Conservation (phyloP, 257 asterid species). For the Fraxinus americana region DNA sequence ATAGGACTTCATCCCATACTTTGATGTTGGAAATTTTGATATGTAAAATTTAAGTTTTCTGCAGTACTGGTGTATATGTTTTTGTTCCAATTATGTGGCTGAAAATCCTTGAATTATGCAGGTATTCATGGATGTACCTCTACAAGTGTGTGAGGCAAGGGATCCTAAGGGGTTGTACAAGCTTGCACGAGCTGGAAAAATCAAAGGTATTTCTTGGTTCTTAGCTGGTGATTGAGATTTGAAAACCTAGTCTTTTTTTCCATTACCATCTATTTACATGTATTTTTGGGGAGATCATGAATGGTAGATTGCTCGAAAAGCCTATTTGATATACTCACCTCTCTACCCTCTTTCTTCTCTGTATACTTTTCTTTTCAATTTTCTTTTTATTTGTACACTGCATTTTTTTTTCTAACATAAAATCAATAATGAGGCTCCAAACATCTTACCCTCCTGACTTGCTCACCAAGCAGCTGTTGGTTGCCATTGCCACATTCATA, state of each 20-base stretch:
- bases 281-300: too few relatives aligned
- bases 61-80: background rate
- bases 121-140: conserved; percentile 96
- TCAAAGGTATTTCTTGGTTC: conserved; percentile 61
- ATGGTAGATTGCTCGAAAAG: too few relatives aligned
- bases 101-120: conserved; percentile 33
- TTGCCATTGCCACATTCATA: too few relatives aligned
- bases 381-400: too few relatives aligned
- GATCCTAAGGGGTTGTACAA: conserved; percentile 98
- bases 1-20: background rate
- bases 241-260: conserved; percentile 14
- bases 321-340: too few relatives aligned
- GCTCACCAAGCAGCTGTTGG: too few relatives aligned
- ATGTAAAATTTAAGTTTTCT: conserved; percentile 1
- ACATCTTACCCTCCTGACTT: background rate
- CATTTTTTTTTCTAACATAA: background rate
- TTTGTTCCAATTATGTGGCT: conserved; percentile 5
- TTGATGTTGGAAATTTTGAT: conserved; percentile 3
- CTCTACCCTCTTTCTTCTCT: too few relatives aligned
- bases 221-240: conserved; percentile 17
- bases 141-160: conserved; percentile 85
- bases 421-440: background rate
- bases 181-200: conserved; percentile 95
- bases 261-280: background rate
- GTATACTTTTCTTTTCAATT: too few relatives aligned